Base-by-base conservation (phyloP, 148 eudicot genomes). In the Amaranthus cruentus region DNA sequence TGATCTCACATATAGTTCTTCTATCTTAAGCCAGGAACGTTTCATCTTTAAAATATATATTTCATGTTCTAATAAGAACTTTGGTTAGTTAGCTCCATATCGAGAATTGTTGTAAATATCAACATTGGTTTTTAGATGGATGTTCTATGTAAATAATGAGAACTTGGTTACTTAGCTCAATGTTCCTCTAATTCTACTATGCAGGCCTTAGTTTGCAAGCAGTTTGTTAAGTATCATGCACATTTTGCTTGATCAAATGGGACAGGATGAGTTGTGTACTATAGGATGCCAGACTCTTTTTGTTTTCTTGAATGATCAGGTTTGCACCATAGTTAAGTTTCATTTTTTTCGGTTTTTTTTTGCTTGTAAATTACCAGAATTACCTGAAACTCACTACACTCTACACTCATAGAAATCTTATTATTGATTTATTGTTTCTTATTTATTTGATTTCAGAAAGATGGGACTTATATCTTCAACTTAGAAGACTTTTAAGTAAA, bases 121-220 rank as follows among this genome's bases (percentile, higher is more conserved):
- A 18, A 18, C 18, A 18, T 18, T 18, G 18, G 18, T 18, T 18
- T 18, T 18, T 18, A 18, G 18, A 18, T 18, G 18, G 18, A 18
- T 18, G 0, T 18, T 18, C 18, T 18, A 18, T 18, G 18, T 18
- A 18, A 18, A 18, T 18, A 18, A 18, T 18, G 18, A 18, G 18
- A 18, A 18, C 18, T 18, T 18, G 18, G 18, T 18, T 18, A 18
- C 18, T 18, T 18, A 18, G 2, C 50, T 46, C 18, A 63, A 18
- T 6, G 8, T 15, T 79, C 55, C 63, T 18, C 69, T 60, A 15
- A 28, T n/a, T 47, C 15, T 54, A 69, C 68, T 46, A 59, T 70
- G 62, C 97, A 96, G 99, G 97, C 95, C 99, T 76, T 84, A 92
- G 74, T 89, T 96, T 75, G 99, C 97, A 5, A 89, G 85, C 81